Evolutionary conservation across 2,329 filamentous ascomycete genomes (phyloP), one percentile per base, ranked within the genome.

Genomic region (Dactylonectria estremocensis): DNA sequence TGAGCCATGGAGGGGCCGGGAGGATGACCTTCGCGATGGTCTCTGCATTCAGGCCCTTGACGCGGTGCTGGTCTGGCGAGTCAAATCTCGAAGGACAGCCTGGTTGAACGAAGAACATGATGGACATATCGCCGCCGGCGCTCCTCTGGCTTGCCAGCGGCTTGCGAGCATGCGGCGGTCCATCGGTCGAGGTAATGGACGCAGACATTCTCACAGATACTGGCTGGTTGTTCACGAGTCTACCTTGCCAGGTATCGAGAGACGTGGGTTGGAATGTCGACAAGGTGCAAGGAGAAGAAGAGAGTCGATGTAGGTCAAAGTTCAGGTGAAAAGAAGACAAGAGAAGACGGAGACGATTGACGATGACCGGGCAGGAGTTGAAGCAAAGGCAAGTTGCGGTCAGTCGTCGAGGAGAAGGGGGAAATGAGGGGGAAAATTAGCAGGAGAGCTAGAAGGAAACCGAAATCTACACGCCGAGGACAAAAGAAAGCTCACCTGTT

Each of bases 41-140:
- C 18, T 56, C 35, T 8, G 35, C 53, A 22, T 56, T 56, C 18
- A 56, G 35, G 11, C 53, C 53, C 16, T 16, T 14, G 13, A 40
- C 6, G 10, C 24, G 24, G 16, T 24, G 14, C 22, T 35, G 14
- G 22, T 53, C 22, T 18, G 22, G 5, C 35, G 22, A 33, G 24
- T 24, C 14, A 53, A 53, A 53, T n/a, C 28, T 33, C 20, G 28
- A 33, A n/a, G 49, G 49, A 3, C 24, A n/a, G 22, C 14, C 28
- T 14, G 49, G 24, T 14, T 53, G 24, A 5, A 53, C 22, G 24
- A 53, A 35, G 28, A 16, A 53, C 9, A 14, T 53, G 2, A 54
- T 37, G 52, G 52, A 37, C 9, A 54, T 40, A 40, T 54, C 52
- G 31, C 31, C 31, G 52, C 52, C 31, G 31, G 50, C 50, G 50